Base-by-base conservation (phyloP, 2,329 filamentous ascomycete genomes). In the Alternaria tenuissima region DNA sequence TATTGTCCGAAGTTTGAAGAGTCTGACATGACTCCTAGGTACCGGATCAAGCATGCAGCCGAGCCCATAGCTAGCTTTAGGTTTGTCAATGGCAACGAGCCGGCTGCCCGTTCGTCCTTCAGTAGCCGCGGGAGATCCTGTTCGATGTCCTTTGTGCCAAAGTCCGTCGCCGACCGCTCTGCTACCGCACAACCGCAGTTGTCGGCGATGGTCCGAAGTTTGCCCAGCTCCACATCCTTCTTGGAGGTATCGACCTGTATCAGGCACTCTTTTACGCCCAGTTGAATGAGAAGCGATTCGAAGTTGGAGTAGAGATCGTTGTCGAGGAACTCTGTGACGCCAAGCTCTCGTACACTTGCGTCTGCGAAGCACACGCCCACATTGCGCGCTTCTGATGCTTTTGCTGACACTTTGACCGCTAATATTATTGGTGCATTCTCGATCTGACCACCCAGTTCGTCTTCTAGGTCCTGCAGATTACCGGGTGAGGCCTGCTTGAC, bases 281-380 rank as follows among this genome's bases (percentile, higher is more conserved):
- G 87, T 76, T 99, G 96, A 67, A 99, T 99, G 53, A 99, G 87
- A 18, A 99, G 85, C 3, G 94, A 93, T 81, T 99, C 95, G 68
- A 99, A 96, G 78, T 99, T 99, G 53, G 94, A 98, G 81, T 96
- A 99, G 9, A 97, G 85, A 76, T 99, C 95, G 74, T 98, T 99
- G 83, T 99, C 95, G n/a, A 97, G 87, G 67, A 99, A 99, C 76
- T 99, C 96, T 83, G 92, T 97, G 55, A 99, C 93, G 8, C 95
- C 95, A 3, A 99, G 86, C 81, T 99, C 95, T 52, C 95, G 87
- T 26, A 98, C 94, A 67, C 93, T 97, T 1, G 96, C 95, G 82
- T 99, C 95, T 7, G 95, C 96, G 76, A 99, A 99, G 80, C 95
- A 98, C 5, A 99, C 94, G 8, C 95, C 95, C 0, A 99, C 91